Conservation (phyloP, 73 alveolate genomes). For the Paramecium octaurelia region DNA sequence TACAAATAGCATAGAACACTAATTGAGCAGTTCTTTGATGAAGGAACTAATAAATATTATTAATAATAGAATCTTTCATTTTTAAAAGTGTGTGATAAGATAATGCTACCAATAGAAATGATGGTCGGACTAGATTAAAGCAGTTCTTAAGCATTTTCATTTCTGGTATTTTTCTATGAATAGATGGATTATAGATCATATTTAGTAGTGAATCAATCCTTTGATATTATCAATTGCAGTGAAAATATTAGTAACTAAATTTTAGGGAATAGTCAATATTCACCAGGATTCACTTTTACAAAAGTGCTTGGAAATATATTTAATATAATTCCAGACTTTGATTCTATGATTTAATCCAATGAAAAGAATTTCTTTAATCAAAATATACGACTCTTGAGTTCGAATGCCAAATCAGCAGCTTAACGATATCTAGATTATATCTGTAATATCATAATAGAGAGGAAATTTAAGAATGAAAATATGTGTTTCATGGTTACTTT, state of each 20-base stretch:
- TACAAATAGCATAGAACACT: neutral
- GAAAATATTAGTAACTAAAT: neutral
- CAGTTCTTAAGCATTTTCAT: neutral
- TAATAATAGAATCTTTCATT: neutral
- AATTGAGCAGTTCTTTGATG: neutral
- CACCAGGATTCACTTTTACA: neutral
- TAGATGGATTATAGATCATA: neutral
- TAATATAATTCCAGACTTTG: neutral
- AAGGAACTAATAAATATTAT: slow-evolving; percentile 28
- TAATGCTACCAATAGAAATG: slow-evolving; percentile 23
- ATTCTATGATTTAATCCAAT: neutral
- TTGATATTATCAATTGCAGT: slow-evolving; percentile 12
- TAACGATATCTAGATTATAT: neutral
- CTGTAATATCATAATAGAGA: neutral
- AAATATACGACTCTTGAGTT: neutral
- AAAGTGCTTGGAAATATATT: neutral
- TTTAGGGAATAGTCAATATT: neutral
- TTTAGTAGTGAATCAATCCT: neutral
- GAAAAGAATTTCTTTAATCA: neutral
- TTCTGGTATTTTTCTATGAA: neutral
- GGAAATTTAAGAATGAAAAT: neutral
- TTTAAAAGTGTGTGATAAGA: neutral
- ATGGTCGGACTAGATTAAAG: neutral
- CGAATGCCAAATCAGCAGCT: neutral
- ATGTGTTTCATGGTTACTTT: neutral